Evolutionary conservation across 257 asterid genomes (phyloP), one percentile per base, ranked within the genome.

Genomic region (Lithospermum erythrorhizon): DNA sequence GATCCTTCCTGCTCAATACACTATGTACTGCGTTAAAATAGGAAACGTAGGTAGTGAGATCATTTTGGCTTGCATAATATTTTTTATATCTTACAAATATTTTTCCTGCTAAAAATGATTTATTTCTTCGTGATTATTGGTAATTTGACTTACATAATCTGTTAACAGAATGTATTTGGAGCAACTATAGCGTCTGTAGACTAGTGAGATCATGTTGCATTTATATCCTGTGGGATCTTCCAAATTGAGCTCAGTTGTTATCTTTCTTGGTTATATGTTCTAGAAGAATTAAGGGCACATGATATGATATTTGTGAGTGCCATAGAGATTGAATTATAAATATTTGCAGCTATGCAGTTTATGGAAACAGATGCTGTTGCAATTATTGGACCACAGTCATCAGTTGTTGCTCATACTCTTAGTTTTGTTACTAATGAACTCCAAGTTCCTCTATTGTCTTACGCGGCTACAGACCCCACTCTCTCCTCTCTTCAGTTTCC

Each of bases 351-450:
- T 35, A 65, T 79, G 72, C 72, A 66, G 67, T 73, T 79, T 53
- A 70, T 76, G 84, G 76, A 79, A 73, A 73, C 71, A 6, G 84
- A 79, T 53, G 55, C 63, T 17, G 22, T 79, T 68, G 84, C 84
- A 23, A 48, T 79, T 57, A 73, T 79, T 57, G 84, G 84, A 20
- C 84, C 84, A 19, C 82, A 76, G 64, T 79, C 84, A 47, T 79
- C 84, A 16, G 84, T 76, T 1, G 79, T 79, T 27, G 77, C 84
- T 27, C 79, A 73, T 61, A 68, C 75, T 51, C 60, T 76, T 41
- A 62, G 76, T 16, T 59, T 68, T 47, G 72, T 79, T 53, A 79
- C 78, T 9, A 76, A 76, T 63, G 79, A 79, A 23, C 82, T 79
- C 61, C 81, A 79, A 65, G 75, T 71, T 35, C 84, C 84, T 52